Evolutionary conservation across 306 rosid species (phyloP).

Genomic region (Myrica gale): DNA sequence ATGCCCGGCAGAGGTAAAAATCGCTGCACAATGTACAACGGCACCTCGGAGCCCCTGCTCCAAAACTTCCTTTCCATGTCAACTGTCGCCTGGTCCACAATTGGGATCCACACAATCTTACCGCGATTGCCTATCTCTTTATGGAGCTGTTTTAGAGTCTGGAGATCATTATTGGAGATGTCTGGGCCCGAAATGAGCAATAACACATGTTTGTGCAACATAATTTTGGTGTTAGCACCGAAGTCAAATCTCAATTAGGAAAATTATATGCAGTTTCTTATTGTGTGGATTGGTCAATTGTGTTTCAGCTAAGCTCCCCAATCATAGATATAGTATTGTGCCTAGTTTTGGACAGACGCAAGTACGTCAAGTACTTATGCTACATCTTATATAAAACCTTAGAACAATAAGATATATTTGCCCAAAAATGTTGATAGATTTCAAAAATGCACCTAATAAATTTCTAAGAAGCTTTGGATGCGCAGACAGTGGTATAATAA

Average conservation of each 20-base stretch:
- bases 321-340: not conserved
- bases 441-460: no score
- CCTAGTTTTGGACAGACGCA: not conserved
- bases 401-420: no score
- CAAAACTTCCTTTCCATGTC: constrained; percentile 16
- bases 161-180: constrained; percentile 34
- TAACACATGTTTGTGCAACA: not conserved
- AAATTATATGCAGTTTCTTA: no score
- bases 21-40: constrained; percentile 33
- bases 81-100: constrained; percentile 25
- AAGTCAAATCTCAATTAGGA: not conserved
- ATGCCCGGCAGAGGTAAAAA: constrained; percentile 18
- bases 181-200: constrained; percentile 17
- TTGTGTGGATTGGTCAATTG: not conserved
- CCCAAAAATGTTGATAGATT: no score
- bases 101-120: constrained; percentile 46
- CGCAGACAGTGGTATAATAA: no score
- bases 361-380: no score
- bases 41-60: constrained; percentile 14
- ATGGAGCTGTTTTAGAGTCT: constrained; percentile 18
- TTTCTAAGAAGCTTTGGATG: no score
- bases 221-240: not conserved
- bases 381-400: no score
- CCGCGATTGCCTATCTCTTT: constrained; percentile 25
- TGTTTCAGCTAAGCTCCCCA: not conserved